A percentile compares a stretch with the other conserved stretches of the same genome.
phyloP scores from a whole-genome alignment of 345 rosid genomes.

The Clausena lansium region DNA sequence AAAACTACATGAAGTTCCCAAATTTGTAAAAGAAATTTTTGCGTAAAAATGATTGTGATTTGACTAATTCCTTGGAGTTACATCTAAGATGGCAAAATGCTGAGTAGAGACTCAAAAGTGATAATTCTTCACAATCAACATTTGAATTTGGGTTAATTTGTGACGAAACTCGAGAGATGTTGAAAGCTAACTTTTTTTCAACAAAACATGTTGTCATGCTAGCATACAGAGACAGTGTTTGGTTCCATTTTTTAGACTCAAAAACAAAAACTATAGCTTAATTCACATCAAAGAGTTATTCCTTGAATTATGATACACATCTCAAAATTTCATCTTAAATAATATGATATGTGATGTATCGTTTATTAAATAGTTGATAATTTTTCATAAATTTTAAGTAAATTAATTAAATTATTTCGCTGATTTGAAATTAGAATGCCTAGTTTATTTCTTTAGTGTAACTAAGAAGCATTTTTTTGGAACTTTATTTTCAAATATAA shows the following conservation, averaged over 20 bases:
- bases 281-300: too few species aligned
- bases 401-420: too few species aligned
- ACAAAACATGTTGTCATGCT: neutral
- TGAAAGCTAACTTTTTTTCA: conserved; percentile 3
- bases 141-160: neutral
- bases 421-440: too few species aligned
- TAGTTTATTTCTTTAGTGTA: neutral
- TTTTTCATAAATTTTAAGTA: too few species aligned
- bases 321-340: too few species aligned
- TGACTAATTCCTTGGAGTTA: neutral
- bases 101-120: neutral
- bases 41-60: neutral
- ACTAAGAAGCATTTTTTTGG: neutral
- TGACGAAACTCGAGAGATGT: neutral
- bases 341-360: too few species aligned
- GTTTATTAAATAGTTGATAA: too few species aligned
- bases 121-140: neutral
- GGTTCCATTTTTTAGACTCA: too few species aligned
- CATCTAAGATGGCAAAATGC: neutral
- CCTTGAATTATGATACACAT: too few species aligned
- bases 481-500: neutral
- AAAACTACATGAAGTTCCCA: neutral
- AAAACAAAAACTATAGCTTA: too few species aligned
- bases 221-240: neutral
- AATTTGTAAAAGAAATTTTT: neutral